phyloP scores from a whole-genome alignment of 805 yeast species.

The Saturnispora diversa region DNA sequence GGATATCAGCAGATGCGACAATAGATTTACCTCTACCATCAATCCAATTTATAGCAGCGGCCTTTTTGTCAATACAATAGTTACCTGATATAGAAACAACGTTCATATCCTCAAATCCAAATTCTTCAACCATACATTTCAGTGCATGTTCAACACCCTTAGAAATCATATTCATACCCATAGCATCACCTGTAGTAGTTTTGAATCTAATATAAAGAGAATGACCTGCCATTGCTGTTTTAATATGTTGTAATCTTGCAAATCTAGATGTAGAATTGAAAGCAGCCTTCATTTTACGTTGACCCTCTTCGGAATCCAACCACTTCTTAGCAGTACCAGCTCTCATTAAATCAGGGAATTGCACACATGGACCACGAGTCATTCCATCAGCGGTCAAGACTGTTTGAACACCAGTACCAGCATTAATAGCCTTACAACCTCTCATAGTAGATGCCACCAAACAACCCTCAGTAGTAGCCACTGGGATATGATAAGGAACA shows the following conservation, averaged over 20 bases:
- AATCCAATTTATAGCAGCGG: constrained; percentile 98
- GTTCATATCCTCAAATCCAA: constrained; percentile 92
- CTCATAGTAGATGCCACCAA: constrained; percentile 97
- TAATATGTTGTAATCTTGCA: constrained; percentile 85
- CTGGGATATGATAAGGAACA: constrained; percentile 81
- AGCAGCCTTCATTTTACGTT: constrained; percentile 68
- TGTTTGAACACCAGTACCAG: constrained; percentile 93
- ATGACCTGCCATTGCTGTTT: constrained; percentile 92
- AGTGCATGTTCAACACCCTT: constrained; percentile 92
- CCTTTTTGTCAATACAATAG: constrained; percentile 95
- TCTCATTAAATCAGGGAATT: constrained; percentile 71
- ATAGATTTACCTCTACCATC: constrained; percentile 98
- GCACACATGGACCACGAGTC: constrained; percentile 99
- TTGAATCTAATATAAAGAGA: constrained; percentile 83
- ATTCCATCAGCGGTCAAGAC: constrained; percentile 93
- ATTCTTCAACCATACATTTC: constrained; percentile 74
- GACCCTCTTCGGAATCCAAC: constrained; percentile 96
- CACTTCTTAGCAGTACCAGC: constrained; percentile 94
- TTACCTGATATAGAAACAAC: constrained; percentile 92
- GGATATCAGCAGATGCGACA: constrained; percentile 91
- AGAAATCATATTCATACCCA: constrained; percentile 99
- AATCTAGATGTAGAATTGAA: constrained; percentile 96
- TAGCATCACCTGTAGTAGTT: constrained; percentile 99
- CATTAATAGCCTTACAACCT: constrained; percentile 96
- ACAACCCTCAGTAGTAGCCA: constrained; percentile 99